Conservation (phyloP, 345 rosid species). For the Acer negundo region DNA sequence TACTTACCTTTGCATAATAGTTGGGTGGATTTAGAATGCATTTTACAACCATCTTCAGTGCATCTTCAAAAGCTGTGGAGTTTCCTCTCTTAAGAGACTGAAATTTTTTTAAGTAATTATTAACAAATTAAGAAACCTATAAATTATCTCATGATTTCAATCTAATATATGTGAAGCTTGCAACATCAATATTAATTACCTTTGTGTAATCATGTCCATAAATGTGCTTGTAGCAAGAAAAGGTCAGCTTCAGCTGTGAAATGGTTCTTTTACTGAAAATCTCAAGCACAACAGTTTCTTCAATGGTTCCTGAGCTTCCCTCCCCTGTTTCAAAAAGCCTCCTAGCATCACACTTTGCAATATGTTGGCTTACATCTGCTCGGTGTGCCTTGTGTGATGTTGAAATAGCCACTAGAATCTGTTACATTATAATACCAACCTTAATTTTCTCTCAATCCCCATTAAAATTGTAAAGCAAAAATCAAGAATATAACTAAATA, state of each 20-base stretch:
- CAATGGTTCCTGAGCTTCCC: slow-evolving; percentile 45
- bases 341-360: slow-evolving; percentile 62
- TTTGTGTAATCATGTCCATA: slow-evolving; percentile 63
- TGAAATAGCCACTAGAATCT: slow-evolving; percentile 62
- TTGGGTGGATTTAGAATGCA: slow-evolving; percentile 48
- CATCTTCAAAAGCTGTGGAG: slow-evolving; percentile 41
- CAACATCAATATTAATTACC: slow-evolving; percentile 30
- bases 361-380: slow-evolving; percentile 57
- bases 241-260: slow-evolving; percentile 57
- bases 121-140: background rate
- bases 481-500: too few species aligned
- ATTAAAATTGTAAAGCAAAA: too few species aligned
- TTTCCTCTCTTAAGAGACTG: slow-evolving; percentile 46
- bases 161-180: background rate
- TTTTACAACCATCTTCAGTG: slow-evolving; percentile 47
- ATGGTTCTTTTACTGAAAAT: slow-evolving; percentile 67
- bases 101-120: background rate
- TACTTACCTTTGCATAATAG: slow-evolving; percentile 57
- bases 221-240: slow-evolving; percentile 59
- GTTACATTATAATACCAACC: background rate
- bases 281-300: slow-evolving; percentile 60
- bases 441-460: background rate
- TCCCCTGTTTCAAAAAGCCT: slow-evolving; percentile 59
- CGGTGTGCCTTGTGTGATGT: slow-evolving; percentile 70
- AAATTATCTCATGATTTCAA: background rate